Evolutionary conservation across 192 early-diverging fungal species (phyloP), one percentile per base, ranked within the genome.

Genomic region (Rhizoclosmatium globosum): DNA sequence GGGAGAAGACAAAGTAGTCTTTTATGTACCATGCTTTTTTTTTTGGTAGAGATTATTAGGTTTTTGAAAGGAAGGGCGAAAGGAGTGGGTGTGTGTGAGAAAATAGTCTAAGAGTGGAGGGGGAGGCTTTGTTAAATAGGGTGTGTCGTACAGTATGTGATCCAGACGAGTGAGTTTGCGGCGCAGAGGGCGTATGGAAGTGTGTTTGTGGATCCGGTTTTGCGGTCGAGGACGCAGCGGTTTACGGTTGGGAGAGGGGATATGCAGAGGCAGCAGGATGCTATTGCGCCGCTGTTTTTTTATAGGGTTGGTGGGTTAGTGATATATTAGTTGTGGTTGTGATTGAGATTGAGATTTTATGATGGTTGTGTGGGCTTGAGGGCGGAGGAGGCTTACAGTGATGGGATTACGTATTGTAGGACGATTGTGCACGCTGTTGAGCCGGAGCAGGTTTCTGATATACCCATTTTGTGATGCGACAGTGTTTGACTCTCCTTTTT

Each of bases 1-100:
- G 69, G 46, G 56, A n/a, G 11, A 71, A 56, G 4, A 71, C n/a
- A 48, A 71, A 71, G 13, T 47, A 71, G 69, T 71, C 50, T 4
- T 56, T 4, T 15, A 53, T 57, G 38, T 56, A 71, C 47, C 45
- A 71, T 19, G 47, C 69, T 71, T 15, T 38, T 57, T 1, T 53
- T 53, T 13, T 13, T n/a, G n/a, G 17, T 53, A 53, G 17, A 53
- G 31, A 31, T 31, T 31, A 31, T 31, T 31, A 31, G 31, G 0
- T 31, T 31, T 31, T 31, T 31, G 31, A 31, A 0, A 31, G 31
- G 31, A n/a, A n/a, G n/a, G n/a, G n/a, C n/a, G n/a, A n/a, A 31
- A 31, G 31, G 31, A 31, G 31, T 31, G 31, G 31, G 31, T 0
- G 31, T 31, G 31, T 31, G 31, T 53, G 17, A 53, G 17, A 50